Percentiles rank a stretch among this genome's conserved stretches.
phyloP scores from a whole-genome alignment of 495 filamentous ascomycete genomes.

The Podospora appendiculata region DNA sequence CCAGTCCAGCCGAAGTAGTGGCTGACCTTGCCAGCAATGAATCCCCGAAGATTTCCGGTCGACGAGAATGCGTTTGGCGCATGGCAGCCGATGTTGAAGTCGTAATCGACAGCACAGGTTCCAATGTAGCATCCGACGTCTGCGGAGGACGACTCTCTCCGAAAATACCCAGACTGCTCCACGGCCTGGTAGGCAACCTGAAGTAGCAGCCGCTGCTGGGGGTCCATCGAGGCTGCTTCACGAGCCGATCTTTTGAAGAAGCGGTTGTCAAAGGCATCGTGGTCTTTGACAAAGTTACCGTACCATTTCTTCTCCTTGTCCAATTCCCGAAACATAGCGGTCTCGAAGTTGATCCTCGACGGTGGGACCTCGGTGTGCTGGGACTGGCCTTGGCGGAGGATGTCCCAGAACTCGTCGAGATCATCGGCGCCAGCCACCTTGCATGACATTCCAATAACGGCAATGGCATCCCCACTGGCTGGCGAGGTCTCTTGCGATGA shows the following conservation, averaged over 20 bases:
- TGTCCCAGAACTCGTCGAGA: constrained; percentile 1
- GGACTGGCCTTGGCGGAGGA: constrained; percentile 3
- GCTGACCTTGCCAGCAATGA: constrained; percentile 41
- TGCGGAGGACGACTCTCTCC: too few species aligned
- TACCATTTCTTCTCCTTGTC: constrained; percentile 31
- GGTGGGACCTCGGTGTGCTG: not conserved
- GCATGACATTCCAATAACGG: constrained; percentile 31
- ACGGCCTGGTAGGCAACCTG: constrained; percentile 73
- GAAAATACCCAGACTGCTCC: constrained; percentile 51
- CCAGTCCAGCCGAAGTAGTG: constrained; percentile 39
- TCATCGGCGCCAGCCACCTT: constrained; percentile 24
- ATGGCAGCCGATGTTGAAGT: constrained; percentile 27
- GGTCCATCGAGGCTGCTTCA: constrained; percentile 56
- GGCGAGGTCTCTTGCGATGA: too few species aligned
- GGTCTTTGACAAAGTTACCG: constrained; percentile 29
- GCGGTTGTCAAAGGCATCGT: constrained; percentile 36
- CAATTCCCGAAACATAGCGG: constrained; percentile 8
- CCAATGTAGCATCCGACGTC: constrained; percentile 18
- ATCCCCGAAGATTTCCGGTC: constrained; percentile 3
- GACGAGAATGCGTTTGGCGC: constrained; percentile 27
- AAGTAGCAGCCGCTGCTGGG: constrained; percentile 68
- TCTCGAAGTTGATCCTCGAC: constrained; percentile 15
- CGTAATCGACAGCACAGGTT: constrained; percentile 24
- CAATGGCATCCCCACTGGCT: constrained; percentile 10
- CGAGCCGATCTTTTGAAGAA: constrained; percentile 50